These are phyloP conservation scores for Bruguiera parviflora DNA, from an alignment of 345 rosid species.

Conservation along the genomic window DNA sequence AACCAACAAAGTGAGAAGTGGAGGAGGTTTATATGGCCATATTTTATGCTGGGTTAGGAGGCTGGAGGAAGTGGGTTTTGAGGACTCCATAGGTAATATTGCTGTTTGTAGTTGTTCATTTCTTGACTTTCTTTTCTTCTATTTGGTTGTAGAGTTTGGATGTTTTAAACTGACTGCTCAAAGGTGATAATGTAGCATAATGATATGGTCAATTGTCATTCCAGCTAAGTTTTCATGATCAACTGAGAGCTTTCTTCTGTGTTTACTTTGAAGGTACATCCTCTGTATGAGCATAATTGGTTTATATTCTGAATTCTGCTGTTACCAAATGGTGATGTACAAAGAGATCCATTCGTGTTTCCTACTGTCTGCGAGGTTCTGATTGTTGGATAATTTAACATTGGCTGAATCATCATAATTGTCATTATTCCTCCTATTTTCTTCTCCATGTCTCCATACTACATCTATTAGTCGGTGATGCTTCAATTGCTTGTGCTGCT, in stretches of 20 bases:
- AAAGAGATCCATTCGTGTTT: background rate
- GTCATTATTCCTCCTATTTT: no score
- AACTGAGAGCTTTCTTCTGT: background rate
- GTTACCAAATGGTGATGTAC: background rate
- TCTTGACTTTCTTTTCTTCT: background rate
- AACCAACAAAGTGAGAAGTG: background rate
- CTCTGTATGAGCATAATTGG: background rate
- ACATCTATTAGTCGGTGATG: no score
- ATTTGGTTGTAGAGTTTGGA: slow-evolving; percentile 7
- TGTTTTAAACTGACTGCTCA: slow-evolving; percentile 3
- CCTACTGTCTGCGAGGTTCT: background rate
- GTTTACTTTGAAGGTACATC: background rate
- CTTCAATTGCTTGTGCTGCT: no score
- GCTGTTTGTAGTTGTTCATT: background rate
- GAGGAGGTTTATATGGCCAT: background rate
- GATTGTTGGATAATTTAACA: background rate
- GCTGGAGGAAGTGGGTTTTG: background rate
- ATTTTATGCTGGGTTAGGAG: background rate
- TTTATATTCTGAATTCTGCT: background rate
- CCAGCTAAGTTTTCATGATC: slow-evolving; percentile 5
- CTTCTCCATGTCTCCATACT: no score
- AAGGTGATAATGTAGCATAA: slow-evolving; percentile 1
- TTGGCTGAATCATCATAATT: no score
- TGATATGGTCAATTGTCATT: slow-evolving; percentile 13
- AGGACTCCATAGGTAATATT: slow-evolving; percentile 2